Percentiles rank a stretch among this genome's conserved stretches.
Evolutionary conservation across 495 filamentous ascomycete species (phyloP).

Genomic region (Neurospora sublineolata): DNA sequence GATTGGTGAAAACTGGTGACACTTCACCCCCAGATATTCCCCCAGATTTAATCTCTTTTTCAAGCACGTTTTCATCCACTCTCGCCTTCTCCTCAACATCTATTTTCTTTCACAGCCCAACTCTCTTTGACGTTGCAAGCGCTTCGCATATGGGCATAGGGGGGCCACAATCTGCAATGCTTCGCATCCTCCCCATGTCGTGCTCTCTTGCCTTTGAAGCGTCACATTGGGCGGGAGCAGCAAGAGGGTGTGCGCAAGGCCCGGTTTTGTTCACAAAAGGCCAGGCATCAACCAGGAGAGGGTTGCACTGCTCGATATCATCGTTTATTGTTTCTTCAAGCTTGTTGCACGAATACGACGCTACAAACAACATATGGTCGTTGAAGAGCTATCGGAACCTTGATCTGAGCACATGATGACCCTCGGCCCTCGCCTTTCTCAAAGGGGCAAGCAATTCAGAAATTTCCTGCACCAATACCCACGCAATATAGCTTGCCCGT

Average conservation of each 20-base stretch:
- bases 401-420: neutral
- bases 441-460: neutral
- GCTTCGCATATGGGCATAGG: neutral
- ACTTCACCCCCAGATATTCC: neutral
- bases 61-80: neutral
- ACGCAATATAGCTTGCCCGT: neutral
- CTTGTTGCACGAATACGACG: neutral
- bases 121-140: neutral
- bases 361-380: neutral
- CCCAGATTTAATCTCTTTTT: neutral
- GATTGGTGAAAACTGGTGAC: neutral
- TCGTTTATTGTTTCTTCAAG: neutral
- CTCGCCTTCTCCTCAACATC: neutral
- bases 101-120: neutral
- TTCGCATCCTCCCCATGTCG: neutral
- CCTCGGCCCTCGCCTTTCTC: neutral
- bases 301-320: neutral
- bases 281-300: neutral
- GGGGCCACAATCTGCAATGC: neutral
- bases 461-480: neutral
- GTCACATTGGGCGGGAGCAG: neutral
- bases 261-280: neutral
- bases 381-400: neutral
- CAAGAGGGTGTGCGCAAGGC: neutral
- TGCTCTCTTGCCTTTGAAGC: neutral